phyloP scores from a whole-genome alignment of 2,329 filamentous ascomycete genomes.

The Torrubiella hemipterigena region DNA sequence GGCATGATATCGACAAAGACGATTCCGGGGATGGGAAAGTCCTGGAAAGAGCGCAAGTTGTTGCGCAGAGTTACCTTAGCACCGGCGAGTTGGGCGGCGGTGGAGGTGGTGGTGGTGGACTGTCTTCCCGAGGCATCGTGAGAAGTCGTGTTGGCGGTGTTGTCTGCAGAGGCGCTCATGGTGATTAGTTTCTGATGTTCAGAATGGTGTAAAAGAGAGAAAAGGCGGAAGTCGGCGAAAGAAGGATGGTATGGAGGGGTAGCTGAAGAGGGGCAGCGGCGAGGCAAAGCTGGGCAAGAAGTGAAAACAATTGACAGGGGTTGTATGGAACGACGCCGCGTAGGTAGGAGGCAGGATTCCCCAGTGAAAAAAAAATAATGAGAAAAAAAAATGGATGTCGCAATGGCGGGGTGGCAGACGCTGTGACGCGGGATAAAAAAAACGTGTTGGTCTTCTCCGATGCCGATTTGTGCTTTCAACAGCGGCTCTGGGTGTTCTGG shows the following conservation, averaged over 20 bases:
- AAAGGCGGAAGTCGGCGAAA: slow-evolving; percentile 14
- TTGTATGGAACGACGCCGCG: neutral
- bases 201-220: slow-evolving; percentile 15
- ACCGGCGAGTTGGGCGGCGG: slow-evolving; percentile 54
- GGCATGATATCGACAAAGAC: slow-evolving; percentile 98
- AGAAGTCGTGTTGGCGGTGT: too few relatives aligned
- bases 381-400: neutral
- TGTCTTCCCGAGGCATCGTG: slow-evolving; percentile 52
- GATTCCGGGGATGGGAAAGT: slow-evolving; percentile 88
- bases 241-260: slow-evolving; percentile 9
- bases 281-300: slow-evolving; percentile 8
- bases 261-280: slow-evolving; percentile 14
- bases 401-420: too few relatives aligned
- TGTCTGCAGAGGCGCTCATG: slow-evolving; percentile 17
- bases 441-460: too few relatives aligned
- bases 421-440: too few relatives aligned
- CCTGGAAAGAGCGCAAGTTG: slow-evolving; percentile 72
- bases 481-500: too few relatives aligned
- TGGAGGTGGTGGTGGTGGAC: slow-evolving; percentile 48
- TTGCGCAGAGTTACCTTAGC: slow-evolving; percentile 58
- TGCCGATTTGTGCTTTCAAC: too few relatives aligned
- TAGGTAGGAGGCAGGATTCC: neutral
- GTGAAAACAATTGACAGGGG: neutral
- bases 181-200: too few relatives aligned
- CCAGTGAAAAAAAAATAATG: neutral